A percentile compares a stretch with the other conserved stretches of the same genome.
Evolutionary conservation across 768 basidiomycete genomes (phyloP).

Genomic region (Suillus placidus): DNA sequence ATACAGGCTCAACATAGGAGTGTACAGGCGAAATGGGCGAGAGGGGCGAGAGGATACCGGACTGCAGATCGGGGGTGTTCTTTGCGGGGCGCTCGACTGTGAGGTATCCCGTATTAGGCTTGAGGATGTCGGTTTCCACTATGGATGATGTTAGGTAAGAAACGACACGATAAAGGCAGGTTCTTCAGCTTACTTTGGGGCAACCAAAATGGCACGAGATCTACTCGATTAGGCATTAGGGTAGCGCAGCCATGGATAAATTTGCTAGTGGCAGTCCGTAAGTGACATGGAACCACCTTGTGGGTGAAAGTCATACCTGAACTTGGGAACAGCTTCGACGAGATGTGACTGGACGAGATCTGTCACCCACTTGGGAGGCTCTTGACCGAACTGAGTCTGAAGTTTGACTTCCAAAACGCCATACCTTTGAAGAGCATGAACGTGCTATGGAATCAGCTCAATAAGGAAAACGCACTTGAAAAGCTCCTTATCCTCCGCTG

Average conservation of each 20-base stretch:
- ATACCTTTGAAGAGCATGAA: conserved; percentile 48
- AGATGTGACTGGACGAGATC: conserved; percentile 95
- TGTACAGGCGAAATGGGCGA: conserved; percentile 26
- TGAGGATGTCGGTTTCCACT: conserved; percentile 97
- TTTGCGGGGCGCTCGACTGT: conserved; percentile 78
- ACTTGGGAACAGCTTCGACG: conserved; percentile 98
- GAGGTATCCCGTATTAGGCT: conserved; percentile 82
- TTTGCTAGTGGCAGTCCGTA: conserved; percentile 53
- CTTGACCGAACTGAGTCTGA: conserved; percentile 93
- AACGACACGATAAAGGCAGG: background rate
- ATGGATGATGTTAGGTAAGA: conserved; percentile 7
- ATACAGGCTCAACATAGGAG: conserved; percentile 84
- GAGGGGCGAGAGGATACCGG: conserved; percentile 39
- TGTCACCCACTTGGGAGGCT: conserved; percentile 94
- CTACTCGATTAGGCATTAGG: conserved; percentile 87
- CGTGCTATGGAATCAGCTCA: background rate
- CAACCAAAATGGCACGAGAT: conserved; percentile 97
- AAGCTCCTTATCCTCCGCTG: conserved; percentile 79
- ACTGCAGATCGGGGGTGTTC: conserved; percentile 46
- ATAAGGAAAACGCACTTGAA: conserved; percentile 66
- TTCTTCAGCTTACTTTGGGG: conserved; percentile 71
- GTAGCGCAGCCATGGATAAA: conserved; percentile 98
- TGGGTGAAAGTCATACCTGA: conserved; percentile 57
- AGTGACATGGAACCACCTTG: background rate
- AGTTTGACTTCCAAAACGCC: conserved; percentile 97